Evolutionary conservation across 164 flowering plant genomes (phyloP), one percentile per base, ranked within the genome.

Genomic region (Nymphaea thermarum): DNA sequence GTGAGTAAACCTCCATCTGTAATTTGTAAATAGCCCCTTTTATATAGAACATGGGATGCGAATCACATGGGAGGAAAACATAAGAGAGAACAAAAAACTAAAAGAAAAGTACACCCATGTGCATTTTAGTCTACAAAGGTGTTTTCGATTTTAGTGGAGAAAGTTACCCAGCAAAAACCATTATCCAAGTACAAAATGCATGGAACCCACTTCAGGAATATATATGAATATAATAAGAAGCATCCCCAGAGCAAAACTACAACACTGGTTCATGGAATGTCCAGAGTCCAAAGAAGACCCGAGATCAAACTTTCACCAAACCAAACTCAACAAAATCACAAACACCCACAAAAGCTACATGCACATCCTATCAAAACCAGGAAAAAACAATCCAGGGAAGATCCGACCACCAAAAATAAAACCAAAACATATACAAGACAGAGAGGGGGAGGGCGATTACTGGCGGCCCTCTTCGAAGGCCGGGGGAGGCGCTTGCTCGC

Each of bases 381-480:
- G 11, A 47, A 47, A 47, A 47, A 25, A 25, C 36, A 25, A 25
- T 25, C 55, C 55, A 10, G 14, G 57, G 14, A 51, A 51, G 8
- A 51, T 15, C 14, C 57, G 14, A 10, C 57, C 8, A 15, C 14
- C 57, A 51, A 51, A 51, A 51, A 3, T 8, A 8, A 4, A 51
- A 0, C 14, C 57, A 51, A 8, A 15, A 51, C 8, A 51, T 5
- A 8, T 15, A 51, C 57, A 15, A 47, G 67, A 70, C 43, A 62
- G 17, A 67, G 5, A 43, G 41, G 62, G 5, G 36, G 36, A 43
- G 65, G 15, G 67, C 72, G 43, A 70, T 53, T 81, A 94, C 99
- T 87, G 90, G 67, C 88, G 80, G 63, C 87, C 97, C 44, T 82
- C 97, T 18, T 88, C 93, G 68, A 91, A 94, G 70, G 88, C 86